Conservation (phyloP, 2,329 filamentous ascomycete genomes). For the Aspergillus sp. region DNA sequence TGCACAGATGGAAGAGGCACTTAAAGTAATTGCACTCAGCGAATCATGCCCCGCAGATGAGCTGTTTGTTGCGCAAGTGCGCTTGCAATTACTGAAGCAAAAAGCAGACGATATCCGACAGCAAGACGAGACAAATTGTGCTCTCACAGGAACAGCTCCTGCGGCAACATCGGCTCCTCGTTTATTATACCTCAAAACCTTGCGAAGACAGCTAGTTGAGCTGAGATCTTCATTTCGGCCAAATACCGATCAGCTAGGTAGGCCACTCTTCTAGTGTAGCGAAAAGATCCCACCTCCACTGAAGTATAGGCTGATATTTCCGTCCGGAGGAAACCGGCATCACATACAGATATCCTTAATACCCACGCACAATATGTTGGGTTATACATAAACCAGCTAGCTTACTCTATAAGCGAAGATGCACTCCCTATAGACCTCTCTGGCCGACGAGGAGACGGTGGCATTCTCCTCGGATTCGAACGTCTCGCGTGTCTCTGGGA, state of each 20-base stretch:
- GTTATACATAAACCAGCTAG: slow-evolving; percentile 29
- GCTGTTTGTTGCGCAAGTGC: slow-evolving; percentile 36
- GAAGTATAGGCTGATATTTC: slow-evolving; percentile 4
- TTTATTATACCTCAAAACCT: slow-evolving; percentile 29
- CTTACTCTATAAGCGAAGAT: slow-evolving; percentile 24
- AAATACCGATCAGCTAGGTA: slow-evolving; percentile 21
- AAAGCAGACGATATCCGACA: slow-evolving; percentile 31
- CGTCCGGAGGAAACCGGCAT: background rate
- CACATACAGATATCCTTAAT: slow-evolving; percentile 24
- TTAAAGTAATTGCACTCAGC: slow-evolving; percentile 27
- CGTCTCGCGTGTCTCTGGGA: slow-evolving; percentile 36
- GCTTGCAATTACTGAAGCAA: slow-evolving; percentile 37
- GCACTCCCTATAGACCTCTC: slow-evolving; percentile 8
- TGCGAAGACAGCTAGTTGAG: slow-evolving; percentile 34
- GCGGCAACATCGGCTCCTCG: slow-evolving; percentile 13
- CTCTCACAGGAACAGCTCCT: slow-evolving; percentile 9
- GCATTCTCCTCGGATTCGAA: slow-evolving; percentile 25
- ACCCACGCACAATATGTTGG: slow-evolving; percentile 29
- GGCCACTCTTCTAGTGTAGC: too few species aligned
- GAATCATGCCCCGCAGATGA: slow-evolving; percentile 29
- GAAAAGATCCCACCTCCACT: background rate
- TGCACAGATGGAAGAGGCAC: slow-evolving; percentile 39
- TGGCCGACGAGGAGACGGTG: slow-evolving; percentile 8
- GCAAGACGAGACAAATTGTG: slow-evolving; percentile 24
- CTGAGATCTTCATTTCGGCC: slow-evolving; percentile 27